A percentile compares a stretch with the other conserved stretches of the same genome.
Evolutionary conservation across 768 basidiomycete genomes (phyloP).

Genomic region (Termitomyces sp.): DNA sequence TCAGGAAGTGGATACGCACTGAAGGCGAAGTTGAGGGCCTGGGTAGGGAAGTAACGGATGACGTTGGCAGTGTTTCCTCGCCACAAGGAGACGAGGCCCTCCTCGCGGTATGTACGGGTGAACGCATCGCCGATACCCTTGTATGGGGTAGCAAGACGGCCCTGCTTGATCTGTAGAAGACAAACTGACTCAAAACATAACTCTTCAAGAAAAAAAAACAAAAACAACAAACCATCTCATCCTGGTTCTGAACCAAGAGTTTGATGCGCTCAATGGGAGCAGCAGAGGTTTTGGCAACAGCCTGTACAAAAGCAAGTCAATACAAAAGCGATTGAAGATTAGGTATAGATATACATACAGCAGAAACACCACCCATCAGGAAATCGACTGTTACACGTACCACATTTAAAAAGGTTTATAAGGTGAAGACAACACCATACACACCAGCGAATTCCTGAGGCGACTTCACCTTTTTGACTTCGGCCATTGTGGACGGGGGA

Average conservation of each 20-base stretch:
- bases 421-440: constrained; percentile 20
- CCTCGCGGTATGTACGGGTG: constrained; percentile 84
- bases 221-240: constrained; percentile 83
- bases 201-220: background rate
- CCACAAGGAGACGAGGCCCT: constrained; percentile 95
- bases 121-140: constrained; percentile 96
- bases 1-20: constrained; percentile 50
- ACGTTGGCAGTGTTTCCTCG: constrained; percentile 99
- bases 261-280: constrained; percentile 99
- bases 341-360: constrained; percentile 43
- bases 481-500: constrained; percentile 67
- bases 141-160: constrained; percentile 94
- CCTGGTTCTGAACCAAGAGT: constrained; percentile 97
- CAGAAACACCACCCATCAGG: constrained; percentile 95
- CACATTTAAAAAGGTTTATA: constrained; percentile 12
- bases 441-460: constrained; percentile 86
- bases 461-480: constrained; percentile 78
- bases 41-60: constrained; percentile 99
- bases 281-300: constrained; percentile 97
- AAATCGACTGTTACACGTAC: constrained; percentile 64
- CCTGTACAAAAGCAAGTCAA: constrained; percentile 41
- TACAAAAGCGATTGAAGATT: constrained; percentile 1
- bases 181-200: constrained; percentile 27
- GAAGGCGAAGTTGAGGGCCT: constrained; percentile 99
- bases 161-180: constrained; percentile 86